Conservation (phyloP, 345 rosid genomes). For the Adansonia digitata region DNA sequence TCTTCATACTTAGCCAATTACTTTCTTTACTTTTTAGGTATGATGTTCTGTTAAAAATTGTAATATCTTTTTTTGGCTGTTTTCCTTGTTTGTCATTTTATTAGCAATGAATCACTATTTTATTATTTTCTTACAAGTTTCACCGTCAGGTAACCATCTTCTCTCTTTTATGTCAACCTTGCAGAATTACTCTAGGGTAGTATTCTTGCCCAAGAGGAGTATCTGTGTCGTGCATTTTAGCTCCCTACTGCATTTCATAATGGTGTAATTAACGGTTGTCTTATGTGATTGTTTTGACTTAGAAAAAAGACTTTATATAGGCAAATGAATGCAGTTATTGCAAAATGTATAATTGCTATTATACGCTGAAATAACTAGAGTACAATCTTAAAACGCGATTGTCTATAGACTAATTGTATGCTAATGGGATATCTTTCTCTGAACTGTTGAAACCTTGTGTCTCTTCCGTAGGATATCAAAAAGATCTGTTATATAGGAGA, state of each 20-base stretch:
- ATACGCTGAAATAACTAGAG: not conserved
- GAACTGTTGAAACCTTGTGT: not conserved
- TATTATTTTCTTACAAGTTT: not conserved
- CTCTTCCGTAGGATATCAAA: not conserved
- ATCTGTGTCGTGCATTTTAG: not conserved
- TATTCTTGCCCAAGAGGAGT: not conserved
- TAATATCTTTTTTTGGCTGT: not conserved
- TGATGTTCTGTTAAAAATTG: not conserved
- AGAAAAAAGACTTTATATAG: not conserved
- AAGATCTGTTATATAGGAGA: not conserved
- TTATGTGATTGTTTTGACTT: not conserved
- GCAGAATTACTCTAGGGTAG: not conserved
- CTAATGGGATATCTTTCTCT: not conserved
- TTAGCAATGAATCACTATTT: not conserved
- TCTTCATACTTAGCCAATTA: constrained; percentile 42
- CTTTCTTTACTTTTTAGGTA: not conserved
- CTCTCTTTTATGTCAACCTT: not conserved
- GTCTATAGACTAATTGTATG: not conserved
- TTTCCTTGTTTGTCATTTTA: not conserved
- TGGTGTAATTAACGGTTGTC: not conserved
- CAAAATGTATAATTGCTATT: not conserved
- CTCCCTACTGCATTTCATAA: not conserved
- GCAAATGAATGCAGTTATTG: not conserved
- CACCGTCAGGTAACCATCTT: not conserved
- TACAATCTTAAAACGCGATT: not conserved